phyloP scores from a whole-genome alignment of 345 rosid species.

The Erodium maritimum region DNA sequence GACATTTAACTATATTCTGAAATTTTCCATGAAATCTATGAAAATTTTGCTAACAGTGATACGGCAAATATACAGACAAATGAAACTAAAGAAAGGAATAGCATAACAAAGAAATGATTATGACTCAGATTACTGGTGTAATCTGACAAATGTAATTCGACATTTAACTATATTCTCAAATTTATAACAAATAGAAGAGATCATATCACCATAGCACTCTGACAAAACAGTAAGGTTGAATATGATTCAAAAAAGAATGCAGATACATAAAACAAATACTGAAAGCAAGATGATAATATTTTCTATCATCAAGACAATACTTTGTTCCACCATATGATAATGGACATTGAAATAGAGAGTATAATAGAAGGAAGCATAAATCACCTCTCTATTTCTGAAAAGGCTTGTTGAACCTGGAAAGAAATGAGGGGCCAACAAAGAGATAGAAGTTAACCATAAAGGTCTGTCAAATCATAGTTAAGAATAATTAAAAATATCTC shows the following conservation, averaged over 20 bases:
- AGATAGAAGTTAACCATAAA: neutral
- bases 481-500: too few relatives aligned
- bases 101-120: neutral
- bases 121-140: neutral
- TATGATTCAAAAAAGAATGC: too few relatives aligned
- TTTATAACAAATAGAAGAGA: neutral
- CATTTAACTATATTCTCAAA: too few relatives aligned
- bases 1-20: too few relatives aligned
- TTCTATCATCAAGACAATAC: too few relatives aligned
- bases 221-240: neutral
- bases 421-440: neutral
- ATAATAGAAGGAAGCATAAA: neutral
- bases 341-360: neutral
- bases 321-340: too few relatives aligned
- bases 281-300: too few relatives aligned
- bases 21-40: too few relatives aligned
- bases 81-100: neutral
- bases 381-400: constrained; percentile 56
- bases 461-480: too few relatives aligned
- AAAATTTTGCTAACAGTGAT: too few relatives aligned
- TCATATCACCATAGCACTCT: neutral
- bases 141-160: too few relatives aligned
- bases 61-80: neutral
- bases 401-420: constrained; percentile 52
- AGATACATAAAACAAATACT: too few relatives aligned